These are phyloP conservation scores for Inonotus obliquus DNA, from an alignment of 1,284 basidiomycete species.

Conservation along the genomic window DNA sequence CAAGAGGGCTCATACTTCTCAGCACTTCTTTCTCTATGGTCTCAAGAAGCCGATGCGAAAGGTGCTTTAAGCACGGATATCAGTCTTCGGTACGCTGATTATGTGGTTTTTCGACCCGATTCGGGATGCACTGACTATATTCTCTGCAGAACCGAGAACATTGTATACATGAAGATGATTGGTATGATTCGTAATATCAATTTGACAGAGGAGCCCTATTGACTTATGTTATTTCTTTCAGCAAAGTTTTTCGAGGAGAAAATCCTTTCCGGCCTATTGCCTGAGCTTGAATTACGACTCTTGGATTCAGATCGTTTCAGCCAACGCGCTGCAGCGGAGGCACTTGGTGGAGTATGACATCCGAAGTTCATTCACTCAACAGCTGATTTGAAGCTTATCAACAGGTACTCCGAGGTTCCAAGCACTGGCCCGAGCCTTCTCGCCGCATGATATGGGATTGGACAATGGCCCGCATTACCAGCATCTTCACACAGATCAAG, in stretches of 20 bases:
- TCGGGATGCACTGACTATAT: not conserved
- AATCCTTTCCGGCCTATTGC: slow-evolving; percentile 49
- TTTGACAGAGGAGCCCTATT: slow-evolving; percentile 14
- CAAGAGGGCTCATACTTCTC: slow-evolving; percentile 55
- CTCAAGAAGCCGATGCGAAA: slow-evolving; percentile 65
- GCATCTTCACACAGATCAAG: slow-evolving; percentile 75
- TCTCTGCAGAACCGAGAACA: slow-evolving; percentile 44
- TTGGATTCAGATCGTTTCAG: slow-evolving; percentile 82
- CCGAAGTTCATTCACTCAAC: slow-evolving; percentile 46
- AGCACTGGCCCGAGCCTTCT: slow-evolving; percentile 78
- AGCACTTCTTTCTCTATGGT: slow-evolving; percentile 56
- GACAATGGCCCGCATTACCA: slow-evolving; percentile 66
- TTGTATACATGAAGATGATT: slow-evolving; percentile 62
- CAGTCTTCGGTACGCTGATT: slow-evolving; percentile 42
- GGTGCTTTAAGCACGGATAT: slow-evolving; percentile 32
- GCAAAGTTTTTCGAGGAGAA: slow-evolving; percentile 64
- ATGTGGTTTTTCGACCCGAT: not conserved
- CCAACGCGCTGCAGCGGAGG: slow-evolving; percentile 87
- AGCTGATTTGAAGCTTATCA: not conserved
- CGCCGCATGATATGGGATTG: slow-evolving; percentile 75
- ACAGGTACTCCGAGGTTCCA: slow-evolving; percentile 56
- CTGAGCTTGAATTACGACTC: slow-evolving; percentile 55
- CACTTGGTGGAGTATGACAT: slow-evolving; percentile 57
- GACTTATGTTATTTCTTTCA: slow-evolving; percentile 27
- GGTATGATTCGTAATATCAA: slow-evolving; percentile 36